These are phyloP conservation scores for Porphyra umbilicalis DNA, from an alignment of 31 red algal genomes.

Conservation along the genomic window DNA sequence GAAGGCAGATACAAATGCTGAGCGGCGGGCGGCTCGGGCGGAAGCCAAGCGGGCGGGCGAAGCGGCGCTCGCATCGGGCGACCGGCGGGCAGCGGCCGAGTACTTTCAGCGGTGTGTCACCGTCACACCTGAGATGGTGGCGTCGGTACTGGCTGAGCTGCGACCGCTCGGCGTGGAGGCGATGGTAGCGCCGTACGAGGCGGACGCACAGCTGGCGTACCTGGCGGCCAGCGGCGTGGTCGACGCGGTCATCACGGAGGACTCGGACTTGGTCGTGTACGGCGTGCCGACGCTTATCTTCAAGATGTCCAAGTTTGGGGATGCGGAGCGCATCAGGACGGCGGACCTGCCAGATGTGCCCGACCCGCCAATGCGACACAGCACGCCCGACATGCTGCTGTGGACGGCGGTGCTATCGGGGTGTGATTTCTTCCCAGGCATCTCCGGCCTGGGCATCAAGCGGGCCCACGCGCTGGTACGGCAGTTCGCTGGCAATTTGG, in stretches of 20 bases:
- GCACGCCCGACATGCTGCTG: slow-evolving; percentile 88
- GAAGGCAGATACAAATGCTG: slow-evolving; percentile 66
- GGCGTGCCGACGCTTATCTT: slow-evolving; percentile 69
- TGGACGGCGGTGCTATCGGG: slow-evolving; percentile 89
- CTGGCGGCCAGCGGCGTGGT: slow-evolving; percentile 54
- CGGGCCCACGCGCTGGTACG: slow-evolving; percentile 69
- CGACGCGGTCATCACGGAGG: slow-evolving; percentile 87
- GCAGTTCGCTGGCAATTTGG: slow-evolving; percentile 27
- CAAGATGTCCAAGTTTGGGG: slow-evolving; percentile 81
- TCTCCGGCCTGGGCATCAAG: slow-evolving; percentile 69
- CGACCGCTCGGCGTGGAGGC: slow-evolving; percentile 63
- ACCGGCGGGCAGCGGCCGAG: slow-evolving; percentile 45
- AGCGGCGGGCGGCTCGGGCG: slow-evolving; percentile 38
- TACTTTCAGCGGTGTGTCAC: slow-evolving; percentile 69
- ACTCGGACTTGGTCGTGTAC: slow-evolving; percentile 96
- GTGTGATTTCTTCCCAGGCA: slow-evolving; percentile 96
- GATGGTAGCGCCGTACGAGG: slow-evolving; percentile 95
- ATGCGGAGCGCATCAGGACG: slow-evolving; percentile 67
- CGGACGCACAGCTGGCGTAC: slow-evolving; percentile 96
- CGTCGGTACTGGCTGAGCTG: slow-evolving; percentile 54
- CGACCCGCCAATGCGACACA: slow-evolving; percentile 31
- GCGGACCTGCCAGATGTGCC: slow-evolving; percentile 61
- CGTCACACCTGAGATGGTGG: slow-evolving; percentile 90
- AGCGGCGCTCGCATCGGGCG: slow-evolving; percentile 28
- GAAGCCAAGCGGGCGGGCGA: slow-evolving; percentile 42